phyloP scores from a whole-genome alignment of 805 yeast genomes.

The Hanseniaspora hatyaiensis region DNA sequence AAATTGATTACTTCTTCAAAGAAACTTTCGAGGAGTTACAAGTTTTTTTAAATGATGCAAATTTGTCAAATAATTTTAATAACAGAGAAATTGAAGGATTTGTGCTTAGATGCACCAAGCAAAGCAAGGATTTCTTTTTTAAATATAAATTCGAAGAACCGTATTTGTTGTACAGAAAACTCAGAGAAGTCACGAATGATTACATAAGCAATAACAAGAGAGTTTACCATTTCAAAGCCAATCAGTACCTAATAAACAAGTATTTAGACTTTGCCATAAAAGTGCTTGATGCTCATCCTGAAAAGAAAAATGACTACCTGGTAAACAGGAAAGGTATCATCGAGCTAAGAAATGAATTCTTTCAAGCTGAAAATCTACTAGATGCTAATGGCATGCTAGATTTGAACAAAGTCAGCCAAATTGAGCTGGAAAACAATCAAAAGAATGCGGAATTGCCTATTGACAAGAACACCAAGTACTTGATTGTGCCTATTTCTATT shows the following conservation, averaged over 20 bases:
- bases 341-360: slow-evolving; percentile 53
- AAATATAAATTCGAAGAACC: slow-evolving; percentile 95
- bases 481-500: slow-evolving; percentile 74
- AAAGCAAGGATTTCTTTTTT: slow-evolving; percentile 53
- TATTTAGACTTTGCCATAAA: slow-evolving; percentile 60
- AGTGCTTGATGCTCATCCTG: slow-evolving; percentile 40
- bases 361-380: slow-evolving; percentile 40
- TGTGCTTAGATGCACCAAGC: slow-evolving; percentile 54
- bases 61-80: slow-evolving; percentile 57
- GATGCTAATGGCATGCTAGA: slow-evolving; percentile 38
- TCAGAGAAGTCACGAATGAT: slow-evolving; percentile 73
- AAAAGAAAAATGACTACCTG: slow-evolving; percentile 35
- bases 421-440: slow-evolving; percentile 32
- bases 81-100: slow-evolving; percentile 82
- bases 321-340: slow-evolving; percentile 59
- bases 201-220: slow-evolving; percentile 31
- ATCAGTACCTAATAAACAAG: slow-evolving; percentile 48
- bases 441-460: slow-evolving; percentile 27
- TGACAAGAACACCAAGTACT: slow-evolving; percentile 39
- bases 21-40: slow-evolving; percentile 35
- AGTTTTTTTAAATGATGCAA: slow-evolving; percentile 43
- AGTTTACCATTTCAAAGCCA: slow-evolving; percentile 35
- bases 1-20: slow-evolving; percentile 39
- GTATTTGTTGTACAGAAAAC: slow-evolving; percentile 74
- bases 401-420: slow-evolving; percentile 32